Evolutionary conservation across 345 rosid species (phyloP).

Genomic region (Eucalyptus cloeziana): DNA sequence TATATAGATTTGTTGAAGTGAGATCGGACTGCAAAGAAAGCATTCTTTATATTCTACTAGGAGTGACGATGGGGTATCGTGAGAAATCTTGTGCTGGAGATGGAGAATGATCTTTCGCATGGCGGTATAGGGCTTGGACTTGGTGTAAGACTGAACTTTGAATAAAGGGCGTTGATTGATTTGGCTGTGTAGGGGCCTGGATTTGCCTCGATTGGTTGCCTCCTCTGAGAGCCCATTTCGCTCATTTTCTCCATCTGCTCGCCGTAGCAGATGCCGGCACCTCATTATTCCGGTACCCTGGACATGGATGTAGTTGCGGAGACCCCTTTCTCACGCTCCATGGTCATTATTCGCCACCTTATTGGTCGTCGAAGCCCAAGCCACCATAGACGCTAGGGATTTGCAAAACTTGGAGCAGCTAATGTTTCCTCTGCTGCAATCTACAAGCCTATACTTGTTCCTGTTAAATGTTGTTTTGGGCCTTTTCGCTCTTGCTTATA

Average conservation of each 20-base stretch:
- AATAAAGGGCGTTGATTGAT: rapidly evolving
- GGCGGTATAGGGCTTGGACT: not conserved
- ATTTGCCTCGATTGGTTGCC: too few relatives aligned
- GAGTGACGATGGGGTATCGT: not conserved
- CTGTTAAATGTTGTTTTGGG: not conserved
- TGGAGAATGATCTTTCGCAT: not conserved
- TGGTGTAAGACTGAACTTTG: not conserved
- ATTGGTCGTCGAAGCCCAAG: not conserved
- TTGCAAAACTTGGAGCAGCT: not conserved
- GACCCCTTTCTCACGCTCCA: not conserved
- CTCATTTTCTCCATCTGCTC: too few relatives aligned
- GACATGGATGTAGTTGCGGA: not conserved
- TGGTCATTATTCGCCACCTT: not conserved
- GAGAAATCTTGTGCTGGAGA: not conserved
- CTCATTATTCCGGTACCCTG: not conserved
- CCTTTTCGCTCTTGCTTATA: not conserved
- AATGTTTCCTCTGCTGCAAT: not conserved
- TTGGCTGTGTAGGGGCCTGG: not conserved
- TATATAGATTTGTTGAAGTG: not conserved
- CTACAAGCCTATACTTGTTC: not conserved
- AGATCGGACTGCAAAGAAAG: not conserved
- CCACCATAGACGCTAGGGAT: not conserved
- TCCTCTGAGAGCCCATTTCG: too few relatives aligned
- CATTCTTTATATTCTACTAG: not conserved
- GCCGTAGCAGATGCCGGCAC: too few relatives aligned